Evolutionary conservation across 805 yeast species (phyloP).

Genomic region (Tetrapisispora arboricola): DNA sequence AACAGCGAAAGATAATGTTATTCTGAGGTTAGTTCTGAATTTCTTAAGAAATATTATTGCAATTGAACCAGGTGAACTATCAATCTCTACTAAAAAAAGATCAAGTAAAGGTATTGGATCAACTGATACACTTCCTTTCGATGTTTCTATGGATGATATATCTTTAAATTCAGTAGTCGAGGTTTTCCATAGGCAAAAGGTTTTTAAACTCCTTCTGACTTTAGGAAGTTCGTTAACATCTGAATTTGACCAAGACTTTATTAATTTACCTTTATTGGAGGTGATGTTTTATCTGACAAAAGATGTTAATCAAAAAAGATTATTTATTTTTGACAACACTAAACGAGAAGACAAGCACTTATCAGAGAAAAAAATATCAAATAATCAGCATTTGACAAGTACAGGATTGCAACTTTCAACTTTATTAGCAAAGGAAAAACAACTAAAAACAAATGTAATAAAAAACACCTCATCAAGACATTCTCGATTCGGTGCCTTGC

Average conservation of each 20-base stretch:
- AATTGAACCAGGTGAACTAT: slow-evolving; percentile 59
- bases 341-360: not conserved
- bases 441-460: slow-evolving; percentile 38
- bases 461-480: slow-evolving; percentile 62
- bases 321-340: slow-evolving; percentile 10
- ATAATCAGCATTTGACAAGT: slow-evolving; percentile 14
- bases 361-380: not conserved
- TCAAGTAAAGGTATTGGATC: slow-evolving; percentile 25
- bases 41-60: slow-evolving; percentile 70
- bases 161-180: slow-evolving; percentile 46
- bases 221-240: slow-evolving; percentile 53
- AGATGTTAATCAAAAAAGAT: slow-evolving; percentile 36
- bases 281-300: slow-evolving; percentile 52
- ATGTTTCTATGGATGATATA: slow-evolving; percentile 55
- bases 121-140: slow-evolving; percentile 39
- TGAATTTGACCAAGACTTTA: slow-evolving; percentile 51
- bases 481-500: slow-evolving; percentile 80
- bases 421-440: slow-evolving; percentile 51
- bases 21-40: slow-evolving; percentile 59
- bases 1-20: slow-evolving; percentile 57
- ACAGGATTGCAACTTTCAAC: slow-evolving; percentile 37
- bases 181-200: slow-evolving; percentile 60
- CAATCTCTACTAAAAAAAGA: slow-evolving; percentile 35
- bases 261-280: slow-evolving; percentile 60
- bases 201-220: slow-evolving; percentile 62